A percentile compares a stretch with the other conserved stretches of the same genome.
Evolutionary conservation across 208 protist genomes (phyloP).

Genomic region (Willaertia magna): DNA sequence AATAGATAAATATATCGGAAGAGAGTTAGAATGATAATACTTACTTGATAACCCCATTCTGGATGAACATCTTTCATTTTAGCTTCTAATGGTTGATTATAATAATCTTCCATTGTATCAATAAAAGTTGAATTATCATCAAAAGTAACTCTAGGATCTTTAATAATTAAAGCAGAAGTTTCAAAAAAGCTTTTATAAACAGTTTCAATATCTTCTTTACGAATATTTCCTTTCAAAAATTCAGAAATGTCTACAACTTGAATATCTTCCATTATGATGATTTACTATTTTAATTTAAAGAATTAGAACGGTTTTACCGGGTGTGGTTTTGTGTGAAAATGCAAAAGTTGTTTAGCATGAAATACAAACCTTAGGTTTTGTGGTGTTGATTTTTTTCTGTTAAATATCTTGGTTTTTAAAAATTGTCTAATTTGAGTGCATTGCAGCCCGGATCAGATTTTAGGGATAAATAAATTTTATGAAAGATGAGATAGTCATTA

Average conservation of each 20-base stretch:
- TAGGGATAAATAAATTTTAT: too few species aligned
- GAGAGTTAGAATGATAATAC: neutral
- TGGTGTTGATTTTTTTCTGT: too few species aligned
- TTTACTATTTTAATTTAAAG: too few species aligned
- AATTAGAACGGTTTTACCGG: too few species aligned
- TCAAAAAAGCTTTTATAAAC: neutral
- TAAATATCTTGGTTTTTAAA: too few species aligned
- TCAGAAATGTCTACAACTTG: neutral
- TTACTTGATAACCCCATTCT: slow-evolving; percentile 42
- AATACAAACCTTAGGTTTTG: too few species aligned
- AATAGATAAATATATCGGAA: neutral
- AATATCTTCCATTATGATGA: neutral
- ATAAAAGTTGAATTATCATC: slow-evolving; percentile 37
- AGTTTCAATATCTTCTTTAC: neutral
- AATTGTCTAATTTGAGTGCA: too few species aligned
- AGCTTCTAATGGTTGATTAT: slow-evolving; percentile 33
- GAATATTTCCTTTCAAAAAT: neutral
- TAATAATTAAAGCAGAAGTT: neutral
- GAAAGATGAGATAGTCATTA: too few species aligned
- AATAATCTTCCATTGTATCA: slow-evolving; percentile 47
- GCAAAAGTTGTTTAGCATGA: too few species aligned
- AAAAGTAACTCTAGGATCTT: slow-evolving; percentile 31
- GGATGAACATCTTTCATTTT: slow-evolving; percentile 43
- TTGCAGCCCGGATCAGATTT: too few species aligned
- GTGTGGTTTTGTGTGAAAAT: too few species aligned